These are phyloP conservation scores for Pisolithus thermaeus DNA, from an alignment of 1,284 basidiomycete genomes.

Conservation along the genomic window DNA sequence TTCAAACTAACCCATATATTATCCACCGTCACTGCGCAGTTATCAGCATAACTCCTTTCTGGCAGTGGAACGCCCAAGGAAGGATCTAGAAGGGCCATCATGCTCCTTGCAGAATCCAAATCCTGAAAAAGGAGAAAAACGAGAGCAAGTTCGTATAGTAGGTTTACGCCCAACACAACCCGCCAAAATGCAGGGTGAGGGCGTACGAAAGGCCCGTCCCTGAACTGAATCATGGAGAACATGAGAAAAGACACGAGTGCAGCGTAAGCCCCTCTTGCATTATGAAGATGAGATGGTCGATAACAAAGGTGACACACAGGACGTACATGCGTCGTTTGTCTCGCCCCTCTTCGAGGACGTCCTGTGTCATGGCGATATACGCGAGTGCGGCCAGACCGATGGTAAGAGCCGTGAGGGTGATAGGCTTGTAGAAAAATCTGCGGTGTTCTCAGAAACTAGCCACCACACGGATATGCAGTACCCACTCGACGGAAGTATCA, in stretches of 20 bases:
- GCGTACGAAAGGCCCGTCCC: slow-evolving; percentile 75
- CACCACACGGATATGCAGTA: slow-evolving; percentile 9
- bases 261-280: slow-evolving; percentile 61
- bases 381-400: slow-evolving; percentile 60
- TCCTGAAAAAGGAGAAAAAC: slow-evolving; percentile 84
- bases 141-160: slow-evolving; percentile 73
- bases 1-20: slow-evolving; percentile 60
- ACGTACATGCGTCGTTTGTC: slow-evolving; percentile 74
- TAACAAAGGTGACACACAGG: slow-evolving; percentile 1
- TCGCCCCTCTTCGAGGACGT: slow-evolving; percentile 70
- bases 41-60: slow-evolving; percentile 79
- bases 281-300: slow-evolving; percentile 8
- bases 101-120: slow-evolving; percentile 64
- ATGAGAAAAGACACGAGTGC: slow-evolving; percentile 62
- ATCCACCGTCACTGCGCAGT: slow-evolving; percentile 58
- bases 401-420: slow-evolving; percentile 67
- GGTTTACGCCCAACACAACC: slow-evolving; percentile 66
- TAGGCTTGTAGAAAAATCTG: slow-evolving; percentile 79
- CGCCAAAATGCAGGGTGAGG: slow-evolving; percentile 77
- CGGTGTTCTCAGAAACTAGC: not conserved
- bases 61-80: slow-evolving; percentile 66
- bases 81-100: slow-evolving; percentile 74
- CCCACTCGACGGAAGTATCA: slow-evolving; percentile 77
- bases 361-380: slow-evolving; percentile 74
- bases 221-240: slow-evolving; percentile 81